Percentiles rank a stretch among this genome's conserved stretches.
Evolutionary conservation across 176 grass and related monocot species (phyloP).

Genomic region (Eleusine coracana): DNA sequence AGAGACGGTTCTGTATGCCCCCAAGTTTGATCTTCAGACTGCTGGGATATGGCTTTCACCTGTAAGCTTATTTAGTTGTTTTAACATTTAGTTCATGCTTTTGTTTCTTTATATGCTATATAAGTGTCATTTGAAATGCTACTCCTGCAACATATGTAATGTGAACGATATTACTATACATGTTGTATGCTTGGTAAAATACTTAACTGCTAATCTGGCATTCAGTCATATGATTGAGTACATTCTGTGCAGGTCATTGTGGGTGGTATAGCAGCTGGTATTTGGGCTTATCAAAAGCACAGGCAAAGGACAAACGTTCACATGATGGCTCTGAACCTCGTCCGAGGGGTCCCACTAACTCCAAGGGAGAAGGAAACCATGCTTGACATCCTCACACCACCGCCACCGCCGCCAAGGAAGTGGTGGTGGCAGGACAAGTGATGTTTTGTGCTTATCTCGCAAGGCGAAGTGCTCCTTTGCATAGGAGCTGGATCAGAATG

Average conservation of each 20-base stretch:
- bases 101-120: background rate
- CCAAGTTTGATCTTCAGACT: slow-evolving; percentile 96
- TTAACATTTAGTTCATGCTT: slow-evolving; percentile 5
- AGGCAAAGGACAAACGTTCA: slow-evolving; percentile 87
- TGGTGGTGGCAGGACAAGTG: slow-evolving; percentile 60
- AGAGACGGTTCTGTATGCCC: slow-evolving; percentile 82
- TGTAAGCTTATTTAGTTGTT: slow-evolving; percentile 41
- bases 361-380: slow-evolving; percentile 85
- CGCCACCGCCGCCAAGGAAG: slow-evolving; percentile 48
- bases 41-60: slow-evolving; percentile 93
- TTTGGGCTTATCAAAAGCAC: slow-evolving; percentile 86
- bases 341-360: slow-evolving; percentile 86
- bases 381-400: slow-evolving; percentile 70
- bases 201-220: background rate
- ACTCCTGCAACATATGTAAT: background rate
- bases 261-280: slow-evolving; percentile 67
- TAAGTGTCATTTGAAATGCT: background rate
- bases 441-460: slow-evolving; percentile 14
- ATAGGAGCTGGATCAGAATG: background rate
- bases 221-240: background rate
- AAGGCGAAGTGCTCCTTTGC: background rate
- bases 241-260: slow-evolving; percentile 61
- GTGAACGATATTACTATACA: background rate
- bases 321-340: slow-evolving; percentile 88
- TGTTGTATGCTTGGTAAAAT: background rate